These are phyloP conservation scores for Aspergillus indologenus DNA, from an alignment of 495 filamentous ascomycete species.

Conservation along the genomic window DNA sequence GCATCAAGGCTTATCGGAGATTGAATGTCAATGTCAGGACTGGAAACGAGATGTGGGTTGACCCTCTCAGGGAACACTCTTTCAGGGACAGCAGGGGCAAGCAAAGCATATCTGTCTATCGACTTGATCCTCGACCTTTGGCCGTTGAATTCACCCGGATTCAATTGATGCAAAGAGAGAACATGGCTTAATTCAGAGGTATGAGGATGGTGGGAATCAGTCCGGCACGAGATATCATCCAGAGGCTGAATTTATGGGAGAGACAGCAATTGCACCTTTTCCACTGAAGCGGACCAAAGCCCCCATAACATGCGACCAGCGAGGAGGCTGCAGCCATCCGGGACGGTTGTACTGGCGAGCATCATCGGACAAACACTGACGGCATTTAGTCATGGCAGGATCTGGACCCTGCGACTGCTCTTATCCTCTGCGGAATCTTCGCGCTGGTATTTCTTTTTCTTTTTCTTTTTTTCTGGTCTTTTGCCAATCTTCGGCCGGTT, in stretches of 20 bases:
- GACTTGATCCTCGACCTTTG: not conserved
- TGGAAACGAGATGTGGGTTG: no score
- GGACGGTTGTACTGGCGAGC: constrained; percentile 27
- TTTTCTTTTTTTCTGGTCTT: constrained; percentile 9
- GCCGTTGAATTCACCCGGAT: not conserved
- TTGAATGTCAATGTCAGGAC: no score
- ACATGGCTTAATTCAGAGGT: not conserved
- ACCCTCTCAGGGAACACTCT: no score
- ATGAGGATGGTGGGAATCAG: not conserved
- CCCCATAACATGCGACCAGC: constrained; percentile 5
- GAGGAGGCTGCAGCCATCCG: constrained; percentile 26
- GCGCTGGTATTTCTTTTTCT: constrained; percentile 8
- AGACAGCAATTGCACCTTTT: not conserved
- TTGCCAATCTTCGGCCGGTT: constrained; percentile 10
- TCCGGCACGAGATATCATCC: not conserved
- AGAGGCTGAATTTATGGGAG: constrained; percentile 8
- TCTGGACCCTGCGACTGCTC: constrained; percentile 6
- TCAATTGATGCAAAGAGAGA: not conserved
- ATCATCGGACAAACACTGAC: constrained; percentile 26
- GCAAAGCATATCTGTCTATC: not conserved
- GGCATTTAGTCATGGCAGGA: constrained; percentile 9
- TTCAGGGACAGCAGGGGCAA: no score
- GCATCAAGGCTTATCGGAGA: not conserved
- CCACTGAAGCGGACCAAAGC: constrained; percentile 7
- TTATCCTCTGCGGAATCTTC: constrained; percentile 5